Evolutionary conservation across 805 yeast species (phyloP), one percentile per base, ranked within the genome.

Genomic region (Cyberlindnera petersonii): DNA sequence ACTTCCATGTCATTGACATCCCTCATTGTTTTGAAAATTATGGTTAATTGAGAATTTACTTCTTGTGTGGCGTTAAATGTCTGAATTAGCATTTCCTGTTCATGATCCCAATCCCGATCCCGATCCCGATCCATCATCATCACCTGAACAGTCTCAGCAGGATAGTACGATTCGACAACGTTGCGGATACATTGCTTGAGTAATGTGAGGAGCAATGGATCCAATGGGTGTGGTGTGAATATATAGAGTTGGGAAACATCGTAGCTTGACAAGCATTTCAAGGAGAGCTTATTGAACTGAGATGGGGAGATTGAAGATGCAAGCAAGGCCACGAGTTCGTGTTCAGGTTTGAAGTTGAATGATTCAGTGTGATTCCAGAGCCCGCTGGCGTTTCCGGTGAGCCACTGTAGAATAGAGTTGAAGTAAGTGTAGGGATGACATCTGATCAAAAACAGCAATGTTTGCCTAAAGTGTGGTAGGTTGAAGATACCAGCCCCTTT

Each of bases 31-130:
- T 16, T 20, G 14, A 31, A 21, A 15, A 4, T 5, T 4, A 31
- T 4, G n/a, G 4, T 5, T 14, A 31, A 14, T n/a, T 21, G 18
- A 2, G 34, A 18, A 29, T 38, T 38, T 23, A 17, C 18, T 23
- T 38, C 42, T 3, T 31, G 26, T 3, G 42, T 33, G 11, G 33
- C 15, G 23, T 16, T 37, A 24, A 24, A 27, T 10, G 40, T 37
- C 28, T 37, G 24, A 20, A 36, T 27, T 16, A 15, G 15, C 16
- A 21, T 21, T 6, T 7, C n/a, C n/a, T 22, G 20, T 11, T n/a
- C 6, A 22, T 8, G 10, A 11, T 22, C 10, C 11, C 24, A 22
- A 22, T 11, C 11, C 10, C 11, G 24, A 22, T 22, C 24, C 11
- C 24, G 24, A 9, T 22, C 10, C 24, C 24, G 10, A n/a, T n/a